Base-by-base conservation (phyloP, 306 rosid species). In the Oxytropis ochrocephala region DNA sequence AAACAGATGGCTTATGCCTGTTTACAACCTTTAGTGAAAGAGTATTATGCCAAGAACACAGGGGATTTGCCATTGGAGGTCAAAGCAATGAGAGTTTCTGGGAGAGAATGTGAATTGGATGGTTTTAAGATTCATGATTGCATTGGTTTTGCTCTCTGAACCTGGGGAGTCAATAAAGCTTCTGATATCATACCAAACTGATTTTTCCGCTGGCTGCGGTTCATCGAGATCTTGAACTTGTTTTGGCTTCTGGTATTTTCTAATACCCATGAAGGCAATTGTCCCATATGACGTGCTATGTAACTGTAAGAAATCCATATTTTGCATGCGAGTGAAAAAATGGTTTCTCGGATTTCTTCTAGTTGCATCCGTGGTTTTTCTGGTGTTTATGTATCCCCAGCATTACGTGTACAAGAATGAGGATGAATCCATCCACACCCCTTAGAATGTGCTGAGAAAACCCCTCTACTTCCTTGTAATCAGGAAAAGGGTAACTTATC, bases 41-140 rank as follows among this genome's bases (percentile, higher is more conserved):
- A 88, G 80, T 68, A 90, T 19, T 84, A 82, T 67, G 97, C 96
- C 63, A 94, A 90, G 87, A 94, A 94, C 81, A 85, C 80, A 0
- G 98, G 98, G 48, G 97, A 94, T 71, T 55, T 94, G 77, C 92
- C 94, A 3, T 69, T 94, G 75, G 87, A 79, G 80, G 91, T 94
- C 73, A 87, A 55, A 76, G 72, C 71, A 67, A 88, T 90, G 57
- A 70, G 81, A 64, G 89, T 94, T 44, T 87, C 97, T 3, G 97
- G 98, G 69, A 85, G 84, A 63, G 96, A 88, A 61, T 94, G 98
- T 46, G 83, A 78, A 47, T 81, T 81, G 82, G 96, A 86, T 82
- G 98, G 98, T 67, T 94, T 94, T 75, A 64, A 67, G 74, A 82
- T 90, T 64, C 97, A 79, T 50, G 57, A 33, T 52, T 79, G 83